Percentiles rank a stretch among this genome's conserved stretches.
phyloP scores from a whole-genome alignment of 2,329 filamentous ascomycete species.

The Aspergillus felis region DNA sequence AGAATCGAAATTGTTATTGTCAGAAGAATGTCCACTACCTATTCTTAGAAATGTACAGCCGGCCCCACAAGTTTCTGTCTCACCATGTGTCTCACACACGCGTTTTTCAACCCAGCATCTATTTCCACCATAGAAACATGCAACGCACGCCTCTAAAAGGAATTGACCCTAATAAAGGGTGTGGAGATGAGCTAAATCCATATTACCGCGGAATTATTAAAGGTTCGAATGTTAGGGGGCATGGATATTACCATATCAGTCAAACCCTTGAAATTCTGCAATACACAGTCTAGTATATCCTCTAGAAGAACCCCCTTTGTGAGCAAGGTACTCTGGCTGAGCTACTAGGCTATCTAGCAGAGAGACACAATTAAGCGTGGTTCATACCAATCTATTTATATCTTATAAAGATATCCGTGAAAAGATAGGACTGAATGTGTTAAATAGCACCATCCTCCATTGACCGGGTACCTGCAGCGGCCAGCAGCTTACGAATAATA shows the following conservation, averaged over 20 bases:
- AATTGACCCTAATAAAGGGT: background rate
- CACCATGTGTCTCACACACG: no score
- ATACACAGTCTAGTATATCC: background rate
- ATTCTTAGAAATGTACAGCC: no score
- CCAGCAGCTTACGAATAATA: no score
- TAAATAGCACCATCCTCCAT: background rate
- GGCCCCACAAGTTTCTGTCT: no score
- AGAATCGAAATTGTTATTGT: no score
- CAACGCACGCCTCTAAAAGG: background rate
- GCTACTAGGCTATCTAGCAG: background rate
- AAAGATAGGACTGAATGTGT: background rate
- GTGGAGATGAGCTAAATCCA: background rate
- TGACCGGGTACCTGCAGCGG: no score
- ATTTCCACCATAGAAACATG: conserved; percentile 5
- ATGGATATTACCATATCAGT: no score
- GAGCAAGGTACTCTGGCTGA: background rate
- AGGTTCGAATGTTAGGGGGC: background rate
- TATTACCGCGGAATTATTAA: background rate
- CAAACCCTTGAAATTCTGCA: background rate
- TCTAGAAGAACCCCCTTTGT: background rate
- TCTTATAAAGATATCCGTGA: background rate
- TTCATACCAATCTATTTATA: background rate
- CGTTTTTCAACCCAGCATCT: no score
- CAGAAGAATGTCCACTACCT: no score
- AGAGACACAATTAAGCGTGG: background rate